Evolutionary conservation across 257 asterid genomes (phyloP), one percentile per base, ranked within the genome.

Genomic region (Marsdenia floribunda): DNA sequence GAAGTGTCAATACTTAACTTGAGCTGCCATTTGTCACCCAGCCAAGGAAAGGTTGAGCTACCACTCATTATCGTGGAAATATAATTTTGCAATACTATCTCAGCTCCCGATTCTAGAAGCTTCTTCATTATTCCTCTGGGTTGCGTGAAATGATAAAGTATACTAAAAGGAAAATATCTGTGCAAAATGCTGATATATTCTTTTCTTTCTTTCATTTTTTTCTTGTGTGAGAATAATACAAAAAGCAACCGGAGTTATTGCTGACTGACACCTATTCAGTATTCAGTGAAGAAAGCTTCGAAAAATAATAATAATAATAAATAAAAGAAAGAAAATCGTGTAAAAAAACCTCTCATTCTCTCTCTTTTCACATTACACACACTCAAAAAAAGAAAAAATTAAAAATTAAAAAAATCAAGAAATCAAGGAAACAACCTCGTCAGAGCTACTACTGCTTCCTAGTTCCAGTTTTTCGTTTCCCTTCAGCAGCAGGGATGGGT

Each of bases 391-490:
- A 63, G 19, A 0, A 29, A 29, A 29, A 29, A 29, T 0, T 0
- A 29, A 29, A 29, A 29, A 29, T 29, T 29, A 29, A 29, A 29
- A 68, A 73, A 49, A 63, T 42, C 2, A 81, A 84, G 81, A 71
- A 78, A 74, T 80, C 61, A 72, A 63, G 77, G 76, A 53, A 72
- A 59, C 40, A 24, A 71, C 71, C 70, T 74, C 46, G 75, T 67
- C 69, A 58, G 71, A 64, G 38, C 83, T 85, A 89, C 84, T 91
- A 89, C 84, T n/a, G n/a, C n/a, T 91, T 93, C 80, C 97, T 91
- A 42, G 70, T 80, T 64, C 83, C 96, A 2, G 83, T 70, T 85
- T 91, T 91, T 40, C 95, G 88, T 77, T 93, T 90, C 46, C 75
- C 77, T 77, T 86, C 97, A 47, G 86, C 97, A 47, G 86, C 58